Evolutionary conservation across 176 grass and related monocot genomes (phyloP).

Genomic region (barley (Hordeum vulgare)): MorexV3_pseudomolecules_assembly NC_058524.1:70144588-70145087

Average conservation of each 20-base stretch:
- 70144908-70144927: slow-evolving; percentile 40
- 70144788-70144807: slow-evolving; percentile 33
- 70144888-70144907: slow-evolving; percentile 26
- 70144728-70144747: not conserved
- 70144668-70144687: slow-evolving; percentile 72
- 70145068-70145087: not conserved
- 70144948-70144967: slow-evolving; percentile 73
- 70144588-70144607: slow-evolving; percentile 50
- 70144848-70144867: slow-evolving; percentile 28
- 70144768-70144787: not conserved
- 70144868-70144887: slow-evolving; percentile 12
- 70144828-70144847: slow-evolving; percentile 52
- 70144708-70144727: not conserved
- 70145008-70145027: slow-evolving; percentile 50
- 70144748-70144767: not conserved
- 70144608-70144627: slow-evolving; percentile 35
- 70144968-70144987: slow-evolving; percentile 97
- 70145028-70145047: slow-evolving; percentile 9
- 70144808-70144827: slow-evolving; percentile 65
- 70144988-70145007: slow-evolving; percentile 69
- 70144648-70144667: slow-evolving; percentile 40
- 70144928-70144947: slow-evolving; percentile 49
- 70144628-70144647: slow-evolving; percentile 63
- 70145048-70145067: not conserved
- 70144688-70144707: not conserved